A percentile compares a stretch with the other conserved stretches of the same genome.
These are phyloP conservation scores for Aurifilum marmelostoma DNA, from an alignment of 2,329 filamentous ascomycete genomes.

Conservation along the genomic window DNA sequence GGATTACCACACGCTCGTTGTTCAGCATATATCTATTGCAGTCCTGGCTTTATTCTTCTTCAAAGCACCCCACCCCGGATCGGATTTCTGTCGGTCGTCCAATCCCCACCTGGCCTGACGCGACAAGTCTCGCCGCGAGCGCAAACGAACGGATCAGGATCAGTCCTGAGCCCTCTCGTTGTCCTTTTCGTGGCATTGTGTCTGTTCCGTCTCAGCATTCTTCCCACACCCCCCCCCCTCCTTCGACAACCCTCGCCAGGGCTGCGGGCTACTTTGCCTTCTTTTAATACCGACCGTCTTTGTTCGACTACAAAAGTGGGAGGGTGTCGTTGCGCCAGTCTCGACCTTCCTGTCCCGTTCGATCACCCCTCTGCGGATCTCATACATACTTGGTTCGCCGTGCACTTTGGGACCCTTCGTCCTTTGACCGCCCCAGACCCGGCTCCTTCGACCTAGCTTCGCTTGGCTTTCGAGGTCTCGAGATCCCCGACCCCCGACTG, in stretches of 20 bases:
- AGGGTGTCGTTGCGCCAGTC: constrained; percentile 11
- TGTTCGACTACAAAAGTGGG: constrained; percentile 25
- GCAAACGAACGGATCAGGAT: constrained; percentile 10
- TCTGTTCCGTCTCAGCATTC: constrained; percentile 19
- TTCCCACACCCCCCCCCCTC: no score
- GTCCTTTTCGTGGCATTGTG: constrained; percentile 22
- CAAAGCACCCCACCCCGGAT: constrained; percentile 5
- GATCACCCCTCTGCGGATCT: constrained; percentile 16
- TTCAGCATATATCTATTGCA: constrained; percentile 27
- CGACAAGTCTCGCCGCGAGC: constrained; percentile 17
- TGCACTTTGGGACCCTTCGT: constrained; percentile 25
- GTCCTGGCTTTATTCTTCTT: constrained; percentile 12
- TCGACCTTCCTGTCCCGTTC: constrained; percentile 18
- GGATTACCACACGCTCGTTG: constrained; percentile 29
- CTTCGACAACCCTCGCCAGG: constrained; percentile 14
- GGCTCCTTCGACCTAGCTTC: constrained; percentile 8
- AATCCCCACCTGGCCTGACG: constrained; percentile 11
- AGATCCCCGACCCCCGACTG: constrained; percentile 17
- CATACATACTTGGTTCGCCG: constrained; percentile 23
- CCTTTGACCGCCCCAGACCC: constrained; percentile 28
- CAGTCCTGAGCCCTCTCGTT: constrained; percentile 16
- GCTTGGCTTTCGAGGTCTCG: constrained; percentile 18
- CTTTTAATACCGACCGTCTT: constrained; percentile 25
- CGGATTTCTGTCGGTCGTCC: constrained; percentile 14
- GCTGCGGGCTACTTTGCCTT: constrained; percentile 21